Evolutionary conservation across 345 rosid genomes (phyloP).

Genomic region (Punica granatum): DNA sequence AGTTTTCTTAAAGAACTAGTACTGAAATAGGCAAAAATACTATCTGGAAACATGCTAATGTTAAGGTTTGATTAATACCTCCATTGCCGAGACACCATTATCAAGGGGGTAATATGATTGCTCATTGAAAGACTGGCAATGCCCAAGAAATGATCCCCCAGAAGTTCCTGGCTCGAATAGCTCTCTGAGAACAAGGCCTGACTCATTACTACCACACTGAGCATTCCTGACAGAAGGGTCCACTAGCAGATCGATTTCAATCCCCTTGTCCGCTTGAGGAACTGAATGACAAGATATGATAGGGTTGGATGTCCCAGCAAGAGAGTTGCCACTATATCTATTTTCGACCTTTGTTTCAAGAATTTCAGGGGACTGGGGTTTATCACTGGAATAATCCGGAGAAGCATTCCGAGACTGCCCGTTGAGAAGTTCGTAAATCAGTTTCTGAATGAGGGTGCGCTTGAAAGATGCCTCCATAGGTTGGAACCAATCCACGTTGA

Average conservation of each 20-base stretch:
- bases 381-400: conserved; percentile 27
- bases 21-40: neutral
- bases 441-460: conserved; percentile 75
- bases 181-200: conserved; percentile 75
- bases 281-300: conserved; percentile 35
- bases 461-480: conserved; percentile 88
- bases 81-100: conserved; percentile 37
- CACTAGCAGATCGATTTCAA: conserved; percentile 63
- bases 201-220: conserved; percentile 47
- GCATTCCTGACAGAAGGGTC: conserved; percentile 52
- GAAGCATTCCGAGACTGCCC: conserved; percentile 33
- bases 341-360: conserved; percentile 24
- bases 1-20: conserved; percentile 1
- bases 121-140: conserved; percentile 54
- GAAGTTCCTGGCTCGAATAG: conserved; percentile 60
- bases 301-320: conserved; percentile 34
- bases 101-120: conserved; percentile 49
- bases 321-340: conserved; percentile 31
- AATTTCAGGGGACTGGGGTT: conserved; percentile 30
- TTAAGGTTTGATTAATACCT: conserved; percentile 38
- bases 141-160: conserved; percentile 57
- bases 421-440: conserved; percentile 66
- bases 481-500: conserved; percentile 75
- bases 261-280: conserved; percentile 43
- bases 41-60: neutral